These are phyloP conservation scores for Scytalidium sp. DNA, from an alignment of 2,329 filamentous ascomycete genomes.

Conservation along the genomic window DNA sequence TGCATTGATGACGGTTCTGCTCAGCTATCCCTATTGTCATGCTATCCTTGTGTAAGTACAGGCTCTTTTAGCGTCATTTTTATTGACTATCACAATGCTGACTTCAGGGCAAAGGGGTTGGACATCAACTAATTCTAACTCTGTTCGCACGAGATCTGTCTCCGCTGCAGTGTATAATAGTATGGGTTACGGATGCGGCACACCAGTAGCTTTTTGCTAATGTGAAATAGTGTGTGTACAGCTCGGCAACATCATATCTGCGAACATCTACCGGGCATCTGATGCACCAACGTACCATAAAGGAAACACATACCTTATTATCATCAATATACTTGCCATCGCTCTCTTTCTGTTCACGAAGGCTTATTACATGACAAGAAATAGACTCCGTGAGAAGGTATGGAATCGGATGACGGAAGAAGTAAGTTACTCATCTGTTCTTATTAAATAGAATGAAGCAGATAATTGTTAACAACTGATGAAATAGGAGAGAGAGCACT, in stretches of 20 bases:
- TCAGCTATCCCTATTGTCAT: constrained; percentile 15
- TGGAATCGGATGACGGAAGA: constrained; percentile 40
- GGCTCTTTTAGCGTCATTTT: not conserved
- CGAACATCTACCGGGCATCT: constrained; percentile 37
- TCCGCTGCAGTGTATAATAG: constrained; percentile 60
- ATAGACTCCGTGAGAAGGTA: constrained; percentile 32
- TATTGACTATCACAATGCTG: constrained; percentile 30
- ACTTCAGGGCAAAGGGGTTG: constrained; percentile 45
- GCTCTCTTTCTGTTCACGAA: constrained; percentile 38
- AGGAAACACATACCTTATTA: constrained; percentile 52
- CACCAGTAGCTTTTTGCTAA: no score
- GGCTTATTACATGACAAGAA: constrained; percentile 41
- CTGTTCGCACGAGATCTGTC: constrained; percentile 59
- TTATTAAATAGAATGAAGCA: constrained; percentile 7
- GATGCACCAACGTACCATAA: constrained; percentile 47
- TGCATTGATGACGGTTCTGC: constrained; percentile 33
- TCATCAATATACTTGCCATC: constrained; percentile 42
- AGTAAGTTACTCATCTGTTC: constrained; percentile 40
- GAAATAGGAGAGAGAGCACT: not conserved
- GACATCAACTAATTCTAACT: constrained; percentile 56
- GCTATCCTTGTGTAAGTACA: constrained; percentile 7
- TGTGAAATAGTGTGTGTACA: constrained; percentile 37
- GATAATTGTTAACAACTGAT: no score
- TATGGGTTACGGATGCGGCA: not conserved
- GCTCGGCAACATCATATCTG: constrained; percentile 33